A percentile compares a stretch with the other conserved stretches of the same genome.
phyloP scores from a whole-genome alignment of 164 flowering plant genomes.

The Macadamia tetraphylla region DNA sequence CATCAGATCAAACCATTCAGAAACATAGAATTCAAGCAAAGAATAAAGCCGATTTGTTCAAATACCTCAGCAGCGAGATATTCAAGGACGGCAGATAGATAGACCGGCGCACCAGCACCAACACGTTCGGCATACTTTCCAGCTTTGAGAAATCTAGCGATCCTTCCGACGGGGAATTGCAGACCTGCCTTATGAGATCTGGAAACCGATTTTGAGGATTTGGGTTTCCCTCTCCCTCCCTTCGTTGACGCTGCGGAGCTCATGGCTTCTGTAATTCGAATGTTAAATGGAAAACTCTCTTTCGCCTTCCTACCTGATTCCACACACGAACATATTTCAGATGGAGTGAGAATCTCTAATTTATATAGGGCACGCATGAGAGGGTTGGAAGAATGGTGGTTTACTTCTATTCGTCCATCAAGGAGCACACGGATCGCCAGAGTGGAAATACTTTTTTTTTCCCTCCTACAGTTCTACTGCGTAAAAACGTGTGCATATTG shows the following conservation, averaged over 20 bases:
- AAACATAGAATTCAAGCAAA: background rate
- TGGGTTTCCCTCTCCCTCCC: slow-evolving; percentile 50
- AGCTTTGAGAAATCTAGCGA: slow-evolving; percentile 50
- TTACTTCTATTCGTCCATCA: background rate
- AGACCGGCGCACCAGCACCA: slow-evolving; percentile 56
- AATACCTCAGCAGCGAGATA: slow-evolving; percentile 55
- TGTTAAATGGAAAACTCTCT: background rate
- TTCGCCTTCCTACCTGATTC: background rate
- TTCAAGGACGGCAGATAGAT: slow-evolving; percentile 57
- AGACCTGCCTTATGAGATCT: slow-evolving; percentile 49
- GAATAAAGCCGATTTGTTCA: background rate
- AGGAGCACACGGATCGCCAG: background rate
- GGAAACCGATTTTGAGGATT: slow-evolving; percentile 43
- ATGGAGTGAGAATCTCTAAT: too few species aligned
- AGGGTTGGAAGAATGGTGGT: background rate
- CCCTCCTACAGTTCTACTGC: too few species aligned
- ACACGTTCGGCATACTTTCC: slow-evolving; percentile 63
- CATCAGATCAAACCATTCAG: background rate
- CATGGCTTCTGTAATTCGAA: background rate
- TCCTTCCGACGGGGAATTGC: slow-evolving; percentile 57
- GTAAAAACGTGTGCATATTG: too few species aligned
- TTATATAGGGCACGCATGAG: background rate
- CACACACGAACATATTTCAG: background rate
- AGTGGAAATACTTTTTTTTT: background rate
- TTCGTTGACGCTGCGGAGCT: slow-evolving; percentile 17